Base-by-base conservation (phyloP, 225 moss, liverwort and hornwort species). In the Bryoerythrophyllum caledonicum region DNA sequence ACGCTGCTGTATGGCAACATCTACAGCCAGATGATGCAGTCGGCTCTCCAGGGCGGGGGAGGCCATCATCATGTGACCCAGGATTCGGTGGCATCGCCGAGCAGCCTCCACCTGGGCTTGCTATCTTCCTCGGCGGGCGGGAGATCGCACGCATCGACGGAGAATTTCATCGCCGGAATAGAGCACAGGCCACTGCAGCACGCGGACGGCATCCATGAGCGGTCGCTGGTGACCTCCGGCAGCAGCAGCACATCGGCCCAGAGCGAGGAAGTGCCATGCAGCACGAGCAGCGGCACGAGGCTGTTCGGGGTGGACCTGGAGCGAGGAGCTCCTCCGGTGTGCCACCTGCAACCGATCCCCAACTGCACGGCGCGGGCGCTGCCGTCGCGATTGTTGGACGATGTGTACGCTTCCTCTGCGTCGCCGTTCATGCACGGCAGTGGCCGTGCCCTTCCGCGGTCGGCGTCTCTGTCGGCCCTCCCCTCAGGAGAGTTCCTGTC, bases 221-320 rank as follows among this genome's bases (percentile, higher is more conserved):
- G 68, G 10, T 78, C 82, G 51, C 80, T 78, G 55, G 82, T 74
- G 8, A 75, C 86, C 38, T 86, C 90, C 2, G 38, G 38, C 59
- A 79, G 76, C 68, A 88, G 80, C 79, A 81, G 85, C 63, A 83
- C 85, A 32, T 85, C 88, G 23, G 70, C 76, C 24, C 85, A 83
- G 63, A 83, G 81, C 51, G 88, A 88, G 73, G 88, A 88, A 80
- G 82, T 77, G 76, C 86, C 82, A 28, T 49, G 48, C 48, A 91
- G 84, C 48, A 86, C 63, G 38, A 86, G 83, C 49, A 82, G 79
- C 62, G 89, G 91, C 75, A 96, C 92, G 35, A 83, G 92, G 71
- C 78, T 96, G 32, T 96, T 96, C 48, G 96, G 96, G 7, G 94
- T 96, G 43, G 94, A 94, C 76, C 83, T 96, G 76, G 94, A 96